Evolutionary conservation across 2,329 filamentous ascomycete species (phyloP).

Genomic region (Alternaria sp.): DNA sequence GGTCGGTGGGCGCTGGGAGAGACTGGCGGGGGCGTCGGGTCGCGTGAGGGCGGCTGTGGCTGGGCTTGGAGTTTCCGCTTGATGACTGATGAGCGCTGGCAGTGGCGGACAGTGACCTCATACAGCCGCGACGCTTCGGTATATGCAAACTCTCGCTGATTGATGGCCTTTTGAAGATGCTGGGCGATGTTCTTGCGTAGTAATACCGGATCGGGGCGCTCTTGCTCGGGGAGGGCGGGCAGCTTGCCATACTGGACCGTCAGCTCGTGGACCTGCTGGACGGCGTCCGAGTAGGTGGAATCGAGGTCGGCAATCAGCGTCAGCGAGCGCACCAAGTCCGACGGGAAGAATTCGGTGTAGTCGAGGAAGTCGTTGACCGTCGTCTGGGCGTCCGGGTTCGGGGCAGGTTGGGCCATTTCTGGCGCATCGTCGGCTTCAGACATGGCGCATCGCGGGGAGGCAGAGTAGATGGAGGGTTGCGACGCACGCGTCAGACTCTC

Average conservation of each 20-base stretch:
- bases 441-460: constrained; percentile 46
- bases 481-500: constrained; percentile 47
- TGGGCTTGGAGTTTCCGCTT: constrained; percentile 67
- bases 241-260: constrained; percentile 57
- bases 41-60: constrained; percentile 65
- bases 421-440: constrained; percentile 42
- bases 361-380: constrained; percentile 72
- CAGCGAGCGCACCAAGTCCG: constrained; percentile 67
- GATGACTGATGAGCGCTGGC: constrained; percentile 64
- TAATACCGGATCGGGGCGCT: constrained; percentile 58
- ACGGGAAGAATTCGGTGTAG: constrained; percentile 72
- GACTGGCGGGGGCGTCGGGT: constrained; percentile 61
- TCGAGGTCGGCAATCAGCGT: constrained; percentile 65
- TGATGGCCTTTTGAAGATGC: constrained; percentile 61
- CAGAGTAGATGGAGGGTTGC: constrained; percentile 36
- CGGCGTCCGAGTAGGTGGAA: constrained; percentile 50
- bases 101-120: constrained; percentile 64
- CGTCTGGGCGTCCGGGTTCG: constrained; percentile 69
- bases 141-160: constrained; percentile 61
- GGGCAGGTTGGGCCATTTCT: constrained; percentile 49
- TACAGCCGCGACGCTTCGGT: constrained; percentile 63
- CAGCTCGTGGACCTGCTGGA: constrained; percentile 56
- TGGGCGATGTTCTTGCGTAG: constrained; percentile 64
- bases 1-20: constrained; percentile 47
- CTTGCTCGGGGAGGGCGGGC: constrained; percentile 56